These are phyloP conservation scores for Corchorus olitorius DNA, from an alignment of 345 rosid species.

Conservation along the genomic window DNA sequence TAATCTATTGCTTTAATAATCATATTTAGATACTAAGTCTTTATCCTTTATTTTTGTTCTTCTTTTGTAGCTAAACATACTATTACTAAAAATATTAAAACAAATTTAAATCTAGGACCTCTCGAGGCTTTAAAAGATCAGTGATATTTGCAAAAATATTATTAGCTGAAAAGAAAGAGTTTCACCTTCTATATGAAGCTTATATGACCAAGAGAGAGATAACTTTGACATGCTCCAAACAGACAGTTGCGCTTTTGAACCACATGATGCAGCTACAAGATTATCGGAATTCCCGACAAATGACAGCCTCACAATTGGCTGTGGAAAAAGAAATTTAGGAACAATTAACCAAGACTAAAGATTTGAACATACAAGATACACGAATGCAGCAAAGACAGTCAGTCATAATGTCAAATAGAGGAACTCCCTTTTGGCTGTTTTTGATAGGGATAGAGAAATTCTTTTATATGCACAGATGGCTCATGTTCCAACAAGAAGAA, in stretches of 20 bases:
- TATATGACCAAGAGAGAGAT: constrained; percentile 76
- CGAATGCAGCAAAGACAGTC: neutral
- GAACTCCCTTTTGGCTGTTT: neutral
- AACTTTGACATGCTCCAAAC: constrained; percentile 79
- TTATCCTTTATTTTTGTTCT: neutral
- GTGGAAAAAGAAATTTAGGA: constrained; percentile 16
- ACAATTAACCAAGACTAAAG: neutral
- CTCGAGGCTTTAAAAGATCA: constrained; percentile 4
- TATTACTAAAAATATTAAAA: neutral
- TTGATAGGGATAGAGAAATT: neutral
- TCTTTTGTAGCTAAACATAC: neutral
- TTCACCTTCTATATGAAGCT: constrained; percentile 78
- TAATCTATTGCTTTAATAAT: too few relatives aligned
- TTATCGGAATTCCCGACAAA: constrained; percentile 75
- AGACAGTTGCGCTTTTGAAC: constrained; percentile 63
- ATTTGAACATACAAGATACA: neutral
- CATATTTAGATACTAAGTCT: neutral
- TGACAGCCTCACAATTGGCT: constrained; percentile 71
- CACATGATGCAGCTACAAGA: constrained; percentile 72
- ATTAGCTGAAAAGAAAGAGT: constrained; percentile 9
- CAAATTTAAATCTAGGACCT: neutral
- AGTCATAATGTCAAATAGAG: neutral
- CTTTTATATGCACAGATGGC: neutral
- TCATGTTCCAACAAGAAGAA: neutral
- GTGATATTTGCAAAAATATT: neutral